Percentiles rank a stretch among this genome's conserved stretches.
Evolutionary conservation across 345 rosid species (phyloP).

Genomic region (Trapa bicornis): DNA sequence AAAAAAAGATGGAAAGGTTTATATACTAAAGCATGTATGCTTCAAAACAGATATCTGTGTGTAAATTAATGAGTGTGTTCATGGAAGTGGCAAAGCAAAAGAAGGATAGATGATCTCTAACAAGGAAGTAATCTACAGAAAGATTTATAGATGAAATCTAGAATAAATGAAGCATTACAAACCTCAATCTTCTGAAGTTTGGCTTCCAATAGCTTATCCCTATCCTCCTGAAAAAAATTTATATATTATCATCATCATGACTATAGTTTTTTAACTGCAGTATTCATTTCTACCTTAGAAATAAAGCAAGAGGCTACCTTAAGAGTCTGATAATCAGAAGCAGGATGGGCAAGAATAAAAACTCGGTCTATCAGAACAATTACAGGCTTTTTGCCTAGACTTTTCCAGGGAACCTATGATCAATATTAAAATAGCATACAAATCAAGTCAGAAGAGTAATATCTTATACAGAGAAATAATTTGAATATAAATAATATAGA

Average conservation of each 20-base stretch:
- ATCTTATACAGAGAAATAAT: background rate
- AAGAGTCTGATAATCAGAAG: conserved; percentile 43
- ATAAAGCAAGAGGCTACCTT: conserved; percentile 30
- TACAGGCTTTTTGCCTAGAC: conserved; percentile 93
- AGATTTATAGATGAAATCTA: background rate
- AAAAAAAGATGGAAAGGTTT: too few species aligned
- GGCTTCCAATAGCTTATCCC: conserved; percentile 71
- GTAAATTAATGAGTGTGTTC: too few species aligned
- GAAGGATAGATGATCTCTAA: background rate
- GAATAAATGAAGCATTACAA: background rate
- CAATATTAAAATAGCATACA: conserved; percentile 5
- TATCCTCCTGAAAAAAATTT: conserved; percentile 43
- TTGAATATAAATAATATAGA: too few species aligned
- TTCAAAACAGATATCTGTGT: too few species aligned
- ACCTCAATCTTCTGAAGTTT: conserved; percentile 97
- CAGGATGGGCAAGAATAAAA: conserved; percentile 79
- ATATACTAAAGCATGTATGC: too few species aligned
- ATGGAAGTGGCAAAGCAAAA: too few species aligned
- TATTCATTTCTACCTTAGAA: background rate
- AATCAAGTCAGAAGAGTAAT: background rate
- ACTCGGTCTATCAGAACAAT: conserved; percentile 88
- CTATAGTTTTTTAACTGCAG: background rate
- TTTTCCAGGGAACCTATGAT: conserved; percentile 93
- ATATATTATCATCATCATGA: conserved; percentile 1
- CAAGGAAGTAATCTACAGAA: background rate